Evolutionary conservation across 495 filamentous ascomycete species (phyloP), one percentile per base, ranked within the genome.

Genomic region (Neurospora tetraspora): DNA sequence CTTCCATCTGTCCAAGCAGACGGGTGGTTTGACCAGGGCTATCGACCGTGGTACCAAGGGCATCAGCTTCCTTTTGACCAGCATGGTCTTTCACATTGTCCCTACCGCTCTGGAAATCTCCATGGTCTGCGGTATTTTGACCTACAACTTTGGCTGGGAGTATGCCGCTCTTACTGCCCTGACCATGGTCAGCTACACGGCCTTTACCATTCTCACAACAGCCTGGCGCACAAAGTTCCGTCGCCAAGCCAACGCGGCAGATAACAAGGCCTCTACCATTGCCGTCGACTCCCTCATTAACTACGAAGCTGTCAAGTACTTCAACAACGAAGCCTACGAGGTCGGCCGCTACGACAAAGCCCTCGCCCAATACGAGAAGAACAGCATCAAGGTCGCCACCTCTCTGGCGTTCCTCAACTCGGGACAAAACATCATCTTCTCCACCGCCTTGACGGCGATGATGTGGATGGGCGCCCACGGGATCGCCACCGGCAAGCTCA

Each of bases 401-500:
- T 97, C 94, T 2, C 83, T 99, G 39, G 90, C 96, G 11, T 89
- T 97, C 71, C 89, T 99, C 75, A 99, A 99, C 84, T 91, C 89
- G n/a, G 96, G 96, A n/a, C 96, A 99, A 78, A 98, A 93, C 80
- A 88, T 99, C 83, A 98, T 99, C 76, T 99, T 99, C 83, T 97
- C 95, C 11, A 91, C 90, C 70, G 95, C 96, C 6, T 86, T 99
- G 73, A 97, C 95, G 4, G 89, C 87, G n/a, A 99, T 98, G 96
- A 99, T 99, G 96, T 98, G 93, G 77, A 87, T 97, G 42, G 96
- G 93, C 14, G 93, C 92, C 43, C 87, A 96, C 77, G 96, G 96
- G 43, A 93, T 99, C 3, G 93, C 91, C 6, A 87, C 83, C 10
- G 96, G 96, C 6, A 81, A 82, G 14, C 79, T 99, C 75, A 97